Base-by-base conservation (phyloP, 768 basidiomycete genomes). In the Phanerochaete carnosa region DNA sequence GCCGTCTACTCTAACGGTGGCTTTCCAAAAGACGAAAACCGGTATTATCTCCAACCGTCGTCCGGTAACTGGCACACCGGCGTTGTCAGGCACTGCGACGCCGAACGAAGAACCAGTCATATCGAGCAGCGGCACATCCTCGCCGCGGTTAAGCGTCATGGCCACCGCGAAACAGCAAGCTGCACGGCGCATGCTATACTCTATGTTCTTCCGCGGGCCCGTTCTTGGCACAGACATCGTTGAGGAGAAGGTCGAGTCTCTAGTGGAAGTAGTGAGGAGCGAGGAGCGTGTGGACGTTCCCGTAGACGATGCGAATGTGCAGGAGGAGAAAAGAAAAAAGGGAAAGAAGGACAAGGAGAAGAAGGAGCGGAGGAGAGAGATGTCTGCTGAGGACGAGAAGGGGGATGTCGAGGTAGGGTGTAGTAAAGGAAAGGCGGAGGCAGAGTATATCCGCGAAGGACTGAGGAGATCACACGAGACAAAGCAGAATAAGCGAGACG, bases 201-300 rank as follows among this genome's bases (percentile, higher is more conserved):
- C 92, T 3, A 79, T 80, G 60, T 96, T 97, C 72, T 90, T 89
- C 68, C 83, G 88, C 25, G 95, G 94, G 0, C 86, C 90, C 22
- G 75, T 88, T 33, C 72, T 92, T 19, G 83, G 82, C 1, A 82
- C 82, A 25, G 82, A 81, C 23, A 57, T 66, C 29, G 65, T 65
- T 11, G 66, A 72, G 32, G 39, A 55, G 43, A 46, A 32, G 37
- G 22, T 29, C 33, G 52, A 56, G 33, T 54, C 51, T 19, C 51
- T 22, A 50, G 47, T 22, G 30, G 6, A 35, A 26, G 32, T 15
- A 12, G 39, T 32, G 7, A 43, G 45, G 35, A 29, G 37, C 35
- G 35, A 26, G 63, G 57, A 30, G 45, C 45, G 19, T 5, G 55
- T 51, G n/a, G 45, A 45, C 12, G 39, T 9, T 8, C 39, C 58